Conservation (phyloP, 2,329 filamentous ascomycete species). For the Paradendryphiella salina region DNA sequence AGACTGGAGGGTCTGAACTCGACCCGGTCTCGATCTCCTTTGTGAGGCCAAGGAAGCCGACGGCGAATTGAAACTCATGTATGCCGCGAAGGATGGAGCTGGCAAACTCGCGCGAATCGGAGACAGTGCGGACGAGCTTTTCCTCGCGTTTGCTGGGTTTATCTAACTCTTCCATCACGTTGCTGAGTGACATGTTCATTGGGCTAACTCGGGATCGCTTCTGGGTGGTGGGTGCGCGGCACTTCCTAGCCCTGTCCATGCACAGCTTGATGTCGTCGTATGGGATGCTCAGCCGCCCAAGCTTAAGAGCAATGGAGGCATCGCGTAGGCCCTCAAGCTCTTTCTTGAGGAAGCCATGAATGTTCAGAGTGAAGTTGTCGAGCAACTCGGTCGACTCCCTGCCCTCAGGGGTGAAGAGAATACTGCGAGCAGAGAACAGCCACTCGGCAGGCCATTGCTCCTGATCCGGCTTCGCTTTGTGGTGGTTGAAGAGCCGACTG, state of each 20-base stretch:
- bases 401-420: slow-evolving; percentile 85
- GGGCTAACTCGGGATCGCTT: slow-evolving; percentile 35
- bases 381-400: slow-evolving; percentile 83
- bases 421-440: slow-evolving; percentile 82
- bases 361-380: slow-evolving; percentile 83
- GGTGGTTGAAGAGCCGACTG: slow-evolving; percentile 81
- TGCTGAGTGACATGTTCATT: slow-evolving; percentile 66
- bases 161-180: slow-evolving; percentile 75
- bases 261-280: slow-evolving; percentile 80
- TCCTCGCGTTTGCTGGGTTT: slow-evolving; percentile 68
- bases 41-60: slow-evolving; percentile 86
- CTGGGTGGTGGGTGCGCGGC: slow-evolving; percentile 39
- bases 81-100: slow-evolving; percentile 89
- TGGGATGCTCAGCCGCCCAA: slow-evolving; percentile 86
- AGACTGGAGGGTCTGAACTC: slow-evolving; percentile 69
- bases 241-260: slow-evolving; percentile 57
- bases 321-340: slow-evolving; percentile 85
- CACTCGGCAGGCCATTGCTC: slow-evolving; percentile 82
- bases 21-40: slow-evolving; percentile 74
- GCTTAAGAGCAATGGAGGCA: slow-evolving; percentile 84
- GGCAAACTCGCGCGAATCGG: slow-evolving; percentile 89
- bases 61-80: slow-evolving; percentile 93
- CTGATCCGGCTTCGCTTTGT: slow-evolving; percentile 53
- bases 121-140: slow-evolving; percentile 77
- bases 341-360: slow-evolving; percentile 88